Evolutionary conservation across 805 yeast species (phyloP).

Genomic region (Schwanniomyces polymorphus): DNA sequence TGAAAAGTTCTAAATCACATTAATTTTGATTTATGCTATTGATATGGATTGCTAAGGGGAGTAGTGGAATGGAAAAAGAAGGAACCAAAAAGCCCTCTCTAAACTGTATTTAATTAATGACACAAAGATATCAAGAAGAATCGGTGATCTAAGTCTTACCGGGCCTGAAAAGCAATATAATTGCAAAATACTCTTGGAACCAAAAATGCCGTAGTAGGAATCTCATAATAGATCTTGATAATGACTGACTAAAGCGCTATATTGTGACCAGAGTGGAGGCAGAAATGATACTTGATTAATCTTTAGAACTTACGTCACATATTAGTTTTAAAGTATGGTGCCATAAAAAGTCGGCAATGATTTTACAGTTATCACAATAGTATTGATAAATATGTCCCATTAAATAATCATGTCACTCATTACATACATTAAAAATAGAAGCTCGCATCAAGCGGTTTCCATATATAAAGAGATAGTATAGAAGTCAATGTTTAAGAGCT

Average conservation of each 20-base stretch:
- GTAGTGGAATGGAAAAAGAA: not conserved
- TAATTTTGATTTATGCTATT: no score
- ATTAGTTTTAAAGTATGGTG: not conserved
- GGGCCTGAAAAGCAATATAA: not conserved
- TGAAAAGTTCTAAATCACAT: not conserved
- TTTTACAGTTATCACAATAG: not conserved
- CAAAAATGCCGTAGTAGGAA: not conserved
- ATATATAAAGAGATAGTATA: not conserved
- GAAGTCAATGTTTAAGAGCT: not conserved
- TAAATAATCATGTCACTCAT: not conserved
- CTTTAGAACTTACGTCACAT: no score
- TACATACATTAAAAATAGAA: not conserved
- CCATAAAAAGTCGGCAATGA: not conserved
- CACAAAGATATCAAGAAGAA: not conserved
- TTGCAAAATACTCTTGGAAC: not conserved
- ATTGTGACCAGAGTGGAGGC: no score
- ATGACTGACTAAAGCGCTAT: not conserved
- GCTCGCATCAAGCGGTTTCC: not conserved
- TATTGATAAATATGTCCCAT: not conserved
- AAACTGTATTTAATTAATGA: not conserved
- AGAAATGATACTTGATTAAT: no score
- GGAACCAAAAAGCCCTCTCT: not conserved
- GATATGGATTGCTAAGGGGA: no score
- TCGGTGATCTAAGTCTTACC: not conserved
- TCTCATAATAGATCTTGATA: not conserved